Evolutionary conservation across 441 rosid genomes (phyloP).

Genomic region (Euphorbia celastroides): DNA sequence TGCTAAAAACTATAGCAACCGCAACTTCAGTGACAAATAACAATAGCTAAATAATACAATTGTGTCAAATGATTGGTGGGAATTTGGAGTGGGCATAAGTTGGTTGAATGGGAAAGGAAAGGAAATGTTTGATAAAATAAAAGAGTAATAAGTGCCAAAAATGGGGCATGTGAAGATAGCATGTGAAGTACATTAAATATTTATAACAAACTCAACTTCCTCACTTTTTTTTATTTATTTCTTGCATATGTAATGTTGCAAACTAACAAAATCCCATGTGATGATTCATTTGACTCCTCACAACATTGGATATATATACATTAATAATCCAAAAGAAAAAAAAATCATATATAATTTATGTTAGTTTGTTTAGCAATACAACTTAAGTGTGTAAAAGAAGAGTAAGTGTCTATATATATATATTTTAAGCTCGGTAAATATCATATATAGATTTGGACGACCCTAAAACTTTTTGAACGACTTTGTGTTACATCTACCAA

Average conservation of each 20-base stretch:
- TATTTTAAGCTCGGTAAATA: no score
- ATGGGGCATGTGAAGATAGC: constrained; percentile 42
- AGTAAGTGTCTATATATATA: no score
- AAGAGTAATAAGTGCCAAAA: constrained; percentile 5
- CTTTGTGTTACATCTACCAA: no score
- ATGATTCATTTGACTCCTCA: constrained; percentile 29
- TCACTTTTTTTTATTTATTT: constrained; percentile 4
- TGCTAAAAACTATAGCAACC: no score
- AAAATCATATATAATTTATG: no score
- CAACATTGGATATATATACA: constrained; percentile 19
- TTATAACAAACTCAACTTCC: constrained; percentile 29
- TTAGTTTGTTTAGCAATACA: no score
- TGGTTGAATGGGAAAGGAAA: constrained; percentile 11
- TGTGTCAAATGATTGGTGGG: constrained; percentile 11
- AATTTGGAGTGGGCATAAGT: neutral
- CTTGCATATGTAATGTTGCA: no score
- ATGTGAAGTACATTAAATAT: constrained; percentile 43
- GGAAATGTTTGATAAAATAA: neutral
- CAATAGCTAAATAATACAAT: no score
- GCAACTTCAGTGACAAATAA: no score
- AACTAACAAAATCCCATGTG: constrained; percentile 45
- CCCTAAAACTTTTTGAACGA: no score
- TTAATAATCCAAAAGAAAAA: constrained; percentile 21
- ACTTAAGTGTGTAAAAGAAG: no score
- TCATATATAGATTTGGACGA: no score